phyloP scores from a whole-genome alignment of 129 eudicot genomes.

The Mikania micrantha region DNA sequence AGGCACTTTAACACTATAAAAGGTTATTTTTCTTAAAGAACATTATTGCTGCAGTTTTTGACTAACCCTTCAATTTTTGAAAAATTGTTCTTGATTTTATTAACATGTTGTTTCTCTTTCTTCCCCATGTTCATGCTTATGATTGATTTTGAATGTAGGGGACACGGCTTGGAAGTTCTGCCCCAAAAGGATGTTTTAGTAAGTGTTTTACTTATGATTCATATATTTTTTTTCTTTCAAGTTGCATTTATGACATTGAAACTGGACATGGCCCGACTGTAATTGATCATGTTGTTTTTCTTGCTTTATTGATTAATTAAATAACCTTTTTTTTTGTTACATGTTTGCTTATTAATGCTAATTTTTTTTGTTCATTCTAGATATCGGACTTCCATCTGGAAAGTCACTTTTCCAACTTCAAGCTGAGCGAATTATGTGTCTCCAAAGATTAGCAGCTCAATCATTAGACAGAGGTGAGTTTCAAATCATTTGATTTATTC shows the following conservation, averaged over 20 bases:
- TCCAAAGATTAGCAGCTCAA: constrained; percentile 82
- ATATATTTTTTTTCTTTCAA: background rate
- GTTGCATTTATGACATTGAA: background rate
- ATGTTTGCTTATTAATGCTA: background rate
- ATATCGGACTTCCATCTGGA: constrained; percentile 98
- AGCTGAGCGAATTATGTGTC: constrained; percentile 86
- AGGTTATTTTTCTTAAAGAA: background rate
- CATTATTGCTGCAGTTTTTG: background rate
- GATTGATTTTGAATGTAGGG: constrained; percentile 59
- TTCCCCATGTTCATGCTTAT: background rate
- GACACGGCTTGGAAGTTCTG: constrained; percentile 98
- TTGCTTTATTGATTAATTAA: background rate
- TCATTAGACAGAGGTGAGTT: constrained; percentile 75
- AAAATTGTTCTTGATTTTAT: constrained; percentile 3
- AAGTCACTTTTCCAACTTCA: constrained; percentile 98
- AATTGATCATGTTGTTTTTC: background rate
- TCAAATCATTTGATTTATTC: background rate
- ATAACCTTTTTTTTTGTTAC: background rate
- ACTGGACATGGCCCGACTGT: background rate
- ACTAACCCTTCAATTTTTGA: constrained; percentile 1
- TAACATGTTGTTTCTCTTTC: constrained; percentile 4
- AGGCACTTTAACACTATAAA: constrained; percentile 9
- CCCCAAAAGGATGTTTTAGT: constrained; percentile 99
- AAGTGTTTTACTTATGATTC: constrained; percentile 30
- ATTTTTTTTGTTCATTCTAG: constrained; percentile 35